Evolutionary conservation across 306 rosid genomes (phyloP).

Genomic region (Vigna unguiculata): DNA sequence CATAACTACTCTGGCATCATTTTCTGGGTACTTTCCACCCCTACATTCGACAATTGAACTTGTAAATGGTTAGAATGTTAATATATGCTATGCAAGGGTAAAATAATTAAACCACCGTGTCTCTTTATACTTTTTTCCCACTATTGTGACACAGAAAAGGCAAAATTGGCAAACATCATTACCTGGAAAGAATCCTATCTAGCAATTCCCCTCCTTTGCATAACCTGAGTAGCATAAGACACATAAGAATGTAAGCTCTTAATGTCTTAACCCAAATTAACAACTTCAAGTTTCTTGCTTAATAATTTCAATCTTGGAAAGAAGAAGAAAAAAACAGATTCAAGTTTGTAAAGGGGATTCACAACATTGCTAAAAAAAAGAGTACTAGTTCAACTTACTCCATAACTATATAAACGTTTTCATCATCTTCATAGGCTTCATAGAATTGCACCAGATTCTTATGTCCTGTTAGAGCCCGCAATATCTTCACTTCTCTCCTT

Average conservation of each 20-base stretch:
- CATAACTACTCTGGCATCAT: constrained; percentile 56
- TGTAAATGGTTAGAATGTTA: constrained; percentile 30
- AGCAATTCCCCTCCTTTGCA: constrained; percentile 80
- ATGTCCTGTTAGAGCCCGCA: constrained; percentile 71
- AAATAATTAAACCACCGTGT: constrained; percentile 26
- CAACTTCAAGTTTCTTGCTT: neutral
- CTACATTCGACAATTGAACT: constrained; percentile 45
- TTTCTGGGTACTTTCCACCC: constrained; percentile 67
- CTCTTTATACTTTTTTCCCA: constrained; percentile 13
- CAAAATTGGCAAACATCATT: constrained; percentile 4
- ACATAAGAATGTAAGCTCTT: constrained; percentile 31
- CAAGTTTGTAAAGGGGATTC: neutral
- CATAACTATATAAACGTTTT: constrained; percentile 70
- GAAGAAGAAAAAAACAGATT: neutral
- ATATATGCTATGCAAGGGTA: constrained; percentile 23
- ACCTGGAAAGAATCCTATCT: constrained; percentile 80
- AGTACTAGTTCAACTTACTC: constrained; percentile 63
- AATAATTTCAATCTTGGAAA: neutral
- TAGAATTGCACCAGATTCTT: constrained; percentile 74
- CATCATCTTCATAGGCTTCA: constrained; percentile 77
- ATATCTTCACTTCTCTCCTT: constrained; percentile 78
- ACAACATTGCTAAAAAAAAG: neutral
- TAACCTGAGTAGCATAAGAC: constrained; percentile 53
- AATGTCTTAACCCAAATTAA: neutral
- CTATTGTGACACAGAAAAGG: constrained; percentile 11